Conservation (phyloP, 805 yeast genomes). For the Candida fluviatilis region DNA sequence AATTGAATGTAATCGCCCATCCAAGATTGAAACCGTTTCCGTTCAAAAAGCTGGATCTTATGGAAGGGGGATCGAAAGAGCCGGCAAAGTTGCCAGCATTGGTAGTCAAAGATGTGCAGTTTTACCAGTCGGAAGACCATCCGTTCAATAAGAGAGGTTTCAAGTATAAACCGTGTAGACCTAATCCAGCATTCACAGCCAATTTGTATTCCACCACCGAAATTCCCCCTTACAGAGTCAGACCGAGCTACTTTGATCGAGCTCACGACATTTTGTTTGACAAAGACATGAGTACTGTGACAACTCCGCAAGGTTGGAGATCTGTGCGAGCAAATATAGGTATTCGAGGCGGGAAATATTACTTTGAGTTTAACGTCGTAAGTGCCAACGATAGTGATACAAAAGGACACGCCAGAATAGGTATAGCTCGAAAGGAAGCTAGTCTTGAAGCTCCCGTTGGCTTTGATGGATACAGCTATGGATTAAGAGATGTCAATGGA, state of each 20-base stretch:
- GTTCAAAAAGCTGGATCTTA: conserved; percentile 20
- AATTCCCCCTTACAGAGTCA: conserved; percentile 56
- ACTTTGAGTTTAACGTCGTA: conserved; percentile 68
- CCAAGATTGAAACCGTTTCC: conserved; percentile 34
- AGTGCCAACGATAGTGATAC: conserved; percentile 28
- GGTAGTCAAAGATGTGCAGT: conserved; percentile 15
- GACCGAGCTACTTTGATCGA: conserved; percentile 66
- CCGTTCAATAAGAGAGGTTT: conserved; percentile 80
- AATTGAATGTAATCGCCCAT: conserved; percentile 28
- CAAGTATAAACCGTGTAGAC: conserved; percentile 74
- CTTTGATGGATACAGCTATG: conserved; percentile 91
- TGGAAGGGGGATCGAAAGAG: conserved; percentile 4
- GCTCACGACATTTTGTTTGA: conserved; percentile 48
- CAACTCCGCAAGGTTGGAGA: conserved; percentile 75
- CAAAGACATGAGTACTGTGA: conserved; percentile 35
- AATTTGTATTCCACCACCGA: conserved; percentile 70
- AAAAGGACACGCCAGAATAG: conserved; percentile 68
- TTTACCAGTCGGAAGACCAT: conserved; percentile 61
- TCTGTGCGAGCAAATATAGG: conserved; percentile 71
- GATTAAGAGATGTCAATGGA: conserved; percentile 74
- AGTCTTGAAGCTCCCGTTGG: conserved; percentile 94
- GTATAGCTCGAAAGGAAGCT: conserved; percentile 82
- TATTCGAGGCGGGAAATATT: conserved; percentile 74
- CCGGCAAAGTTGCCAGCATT: conserved; percentile 3
- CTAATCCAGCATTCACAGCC: conserved; percentile 55